Percentiles rank a stretch among this genome's conserved stretches.
Evolutionary conservation across 1,139 yeast species (phyloP).

Genomic region (Debaryomyces nepalensis): DNA sequence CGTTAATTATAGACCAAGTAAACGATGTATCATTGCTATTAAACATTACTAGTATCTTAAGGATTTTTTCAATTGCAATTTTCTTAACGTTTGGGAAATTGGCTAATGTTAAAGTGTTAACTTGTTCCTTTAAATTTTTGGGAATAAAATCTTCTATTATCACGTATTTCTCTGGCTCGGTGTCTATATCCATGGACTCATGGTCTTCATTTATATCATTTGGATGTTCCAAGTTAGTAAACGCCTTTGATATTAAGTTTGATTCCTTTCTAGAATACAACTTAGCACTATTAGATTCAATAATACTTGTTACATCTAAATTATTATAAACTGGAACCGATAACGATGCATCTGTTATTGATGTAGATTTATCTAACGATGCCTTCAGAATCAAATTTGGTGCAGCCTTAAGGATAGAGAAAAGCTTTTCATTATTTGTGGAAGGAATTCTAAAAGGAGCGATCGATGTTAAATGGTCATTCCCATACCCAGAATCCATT

Average conservation of each 20-base stretch:
- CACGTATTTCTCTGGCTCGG: conserved; percentile 19
- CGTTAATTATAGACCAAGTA: conserved; percentile 34
- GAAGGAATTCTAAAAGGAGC: conserved; percentile 24
- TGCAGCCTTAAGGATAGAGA: conserved; percentile 19
- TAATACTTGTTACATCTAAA: conserved; percentile 29
- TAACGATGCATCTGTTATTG: background rate
- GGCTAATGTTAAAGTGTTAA: conserved; percentile 38
- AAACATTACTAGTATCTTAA: conserved; percentile 20
- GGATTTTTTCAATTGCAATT: conserved; percentile 34
- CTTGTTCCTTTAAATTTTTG: conserved; percentile 39
- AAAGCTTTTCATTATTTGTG: conserved; percentile 19
- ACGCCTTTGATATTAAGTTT: background rate
- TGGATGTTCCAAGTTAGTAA: conserved; percentile 5
- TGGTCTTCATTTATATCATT: conserved; percentile 12
- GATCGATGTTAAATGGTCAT: conserved; percentile 7
- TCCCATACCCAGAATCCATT: background rate
- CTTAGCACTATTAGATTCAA: conserved; percentile 29
- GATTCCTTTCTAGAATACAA: conserved; percentile 17
- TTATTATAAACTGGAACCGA: conserved; percentile 28
- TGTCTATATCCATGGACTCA: conserved; percentile 19
- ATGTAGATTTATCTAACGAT: background rate
- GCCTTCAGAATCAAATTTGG: background rate
- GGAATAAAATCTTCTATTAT: conserved; percentile 37
- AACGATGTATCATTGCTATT: conserved; percentile 16
- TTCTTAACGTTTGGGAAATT: conserved; percentile 39